Conservation (phyloP, 2,329 filamentous ascomycete species). For the Cryphonectria nitschkei region DNA sequence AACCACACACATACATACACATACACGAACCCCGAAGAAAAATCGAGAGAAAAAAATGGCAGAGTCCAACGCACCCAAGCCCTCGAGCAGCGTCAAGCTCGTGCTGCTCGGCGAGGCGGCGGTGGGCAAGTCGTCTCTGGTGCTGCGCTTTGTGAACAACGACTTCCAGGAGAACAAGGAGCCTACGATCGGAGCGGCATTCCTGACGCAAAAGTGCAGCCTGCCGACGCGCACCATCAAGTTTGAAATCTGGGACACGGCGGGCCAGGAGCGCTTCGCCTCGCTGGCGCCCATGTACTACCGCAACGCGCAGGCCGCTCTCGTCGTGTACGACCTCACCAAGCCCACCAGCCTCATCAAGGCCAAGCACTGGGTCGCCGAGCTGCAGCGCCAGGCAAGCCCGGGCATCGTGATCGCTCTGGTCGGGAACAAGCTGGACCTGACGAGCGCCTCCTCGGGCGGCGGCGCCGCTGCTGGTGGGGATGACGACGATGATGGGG, state of each 20-base stretch:
- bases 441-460: slow-evolving; percentile 62
- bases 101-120: slow-evolving; percentile 96
- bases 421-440: slow-evolving; percentile 95
- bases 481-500: slow-evolving; percentile 45
- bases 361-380: slow-evolving; percentile 98
- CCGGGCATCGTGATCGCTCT: slow-evolving; percentile 96
- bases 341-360: slow-evolving; percentile 95
- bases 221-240: slow-evolving; percentile 90
- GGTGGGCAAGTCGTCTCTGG: slow-evolving; percentile 98
- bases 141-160: slow-evolving; percentile 98
- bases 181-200: slow-evolving; percentile 97
- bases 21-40: slow-evolving; percentile 7
- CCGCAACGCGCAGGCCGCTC: slow-evolving; percentile 94
- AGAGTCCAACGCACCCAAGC: slow-evolving; percentile 80
- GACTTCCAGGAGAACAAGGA: slow-evolving; percentile 99
- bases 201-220: slow-evolving; percentile 98
- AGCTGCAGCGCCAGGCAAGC: slow-evolving; percentile 93
- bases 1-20: not conserved
- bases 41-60: slow-evolving; percentile 59
- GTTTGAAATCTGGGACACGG: slow-evolving; percentile 98
- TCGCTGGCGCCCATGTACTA: slow-evolving; percentile 99
- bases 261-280: slow-evolving; percentile 95
- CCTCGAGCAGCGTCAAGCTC: slow-evolving; percentile 99
- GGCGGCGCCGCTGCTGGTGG: slow-evolving; percentile 54
- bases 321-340: slow-evolving; percentile 98